Evolutionary conservation across 1,139 yeast genomes (phyloP), one percentile per base, ranked within the genome.

Genomic region (Protomyces macrosporus): DNA sequence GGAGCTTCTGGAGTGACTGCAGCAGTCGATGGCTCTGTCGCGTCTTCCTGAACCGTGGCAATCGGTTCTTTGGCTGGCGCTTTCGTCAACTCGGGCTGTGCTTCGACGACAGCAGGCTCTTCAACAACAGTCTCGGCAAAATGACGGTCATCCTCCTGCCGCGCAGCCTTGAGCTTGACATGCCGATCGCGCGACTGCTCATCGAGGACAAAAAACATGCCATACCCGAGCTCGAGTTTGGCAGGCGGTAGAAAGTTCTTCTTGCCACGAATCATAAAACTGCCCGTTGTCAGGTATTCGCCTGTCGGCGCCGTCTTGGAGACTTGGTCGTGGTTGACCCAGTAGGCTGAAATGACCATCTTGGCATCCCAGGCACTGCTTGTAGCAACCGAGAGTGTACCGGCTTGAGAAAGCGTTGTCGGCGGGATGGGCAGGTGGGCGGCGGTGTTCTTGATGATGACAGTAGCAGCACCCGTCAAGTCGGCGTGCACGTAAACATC

Each of bases 151-250:
- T 81, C 84, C 30, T 76, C 75, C 67, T 81, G 82, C 66, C 77
- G 78, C 14, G 37, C 36, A 34, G 53, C n/a, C 35, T 51, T 64
- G 54, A 3, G 72, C 69, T 74, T 75, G 40, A 75, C 76, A 64
- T 82, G 80, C 65, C 76, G 78, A 30, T 72, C 72, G 2, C 81
- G 74, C 0, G 85, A 78, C 14, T 77, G 82, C 58, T 82, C 86
- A 69, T 84, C 85, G 4, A 86, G 82, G 63, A 87, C 77, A 87
- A 95, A 88, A 66, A 88, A 73, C 66, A 93, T 81, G 0, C 89
- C 97, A 68, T 90, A 79, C 0, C 98, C 98, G 95, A 93, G 87
- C 0, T 86, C 91, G 70, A 90, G 75, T 70, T 86, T 95, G 14
- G 86, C 81, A 0, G 97, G 96, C 0, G 96, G 95, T 70, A 91